Percentiles rank a stretch among this genome's conserved stretches.
phyloP scores from a whole-genome alignment of 2,329 filamentous ascomycete species.

The Incumbomyces delicatus region DNA sequence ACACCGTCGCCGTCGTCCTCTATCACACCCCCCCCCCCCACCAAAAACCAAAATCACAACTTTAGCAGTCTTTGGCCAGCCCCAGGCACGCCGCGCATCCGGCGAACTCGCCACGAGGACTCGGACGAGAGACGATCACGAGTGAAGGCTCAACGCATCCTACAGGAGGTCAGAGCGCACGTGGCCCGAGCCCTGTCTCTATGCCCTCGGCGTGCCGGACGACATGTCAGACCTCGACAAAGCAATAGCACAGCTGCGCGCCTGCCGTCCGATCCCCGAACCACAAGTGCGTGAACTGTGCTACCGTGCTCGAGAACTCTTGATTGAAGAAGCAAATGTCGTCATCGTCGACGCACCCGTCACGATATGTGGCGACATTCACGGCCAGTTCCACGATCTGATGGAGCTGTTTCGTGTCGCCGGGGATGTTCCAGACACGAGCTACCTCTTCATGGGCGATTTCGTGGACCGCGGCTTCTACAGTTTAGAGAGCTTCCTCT shows the following conservation, averaged over 20 bases:
- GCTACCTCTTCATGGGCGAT: constrained; percentile 97
- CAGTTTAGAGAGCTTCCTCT: constrained; percentile 90
- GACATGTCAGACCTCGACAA: constrained; percentile 5
- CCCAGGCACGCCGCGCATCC: too few relatives aligned
- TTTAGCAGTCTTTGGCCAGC: too few relatives aligned
- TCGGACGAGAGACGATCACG: too few relatives aligned
- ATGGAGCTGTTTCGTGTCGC: constrained; percentile 96
- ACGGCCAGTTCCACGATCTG: constrained; percentile 90
- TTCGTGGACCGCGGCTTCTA: constrained; percentile 98
- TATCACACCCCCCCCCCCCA: too few relatives aligned
- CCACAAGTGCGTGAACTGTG: constrained; percentile 91
- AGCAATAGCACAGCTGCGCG: constrained; percentile 88
- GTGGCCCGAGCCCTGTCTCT: too few relatives aligned
- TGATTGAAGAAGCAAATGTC: constrained; percentile 97
- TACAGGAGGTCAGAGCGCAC: too few relatives aligned
- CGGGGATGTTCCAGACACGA: constrained; percentile 87
- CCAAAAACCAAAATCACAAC: too few relatives aligned
- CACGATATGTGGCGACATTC: constrained; percentile 95
- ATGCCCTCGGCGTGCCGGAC: too few relatives aligned
- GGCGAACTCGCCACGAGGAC: too few relatives aligned
- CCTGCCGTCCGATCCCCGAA: constrained; percentile 93
- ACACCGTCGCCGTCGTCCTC: too few relatives aligned
- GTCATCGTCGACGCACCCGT: constrained; percentile 91
- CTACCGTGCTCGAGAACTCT: constrained; percentile 88
- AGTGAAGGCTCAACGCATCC: too few relatives aligned